A percentile compares a stretch with the other conserved stretches of the same genome.
phyloP scores from a whole-genome alignment of 768 basidiomycete species.

The Suillus bovinus region DNA sequence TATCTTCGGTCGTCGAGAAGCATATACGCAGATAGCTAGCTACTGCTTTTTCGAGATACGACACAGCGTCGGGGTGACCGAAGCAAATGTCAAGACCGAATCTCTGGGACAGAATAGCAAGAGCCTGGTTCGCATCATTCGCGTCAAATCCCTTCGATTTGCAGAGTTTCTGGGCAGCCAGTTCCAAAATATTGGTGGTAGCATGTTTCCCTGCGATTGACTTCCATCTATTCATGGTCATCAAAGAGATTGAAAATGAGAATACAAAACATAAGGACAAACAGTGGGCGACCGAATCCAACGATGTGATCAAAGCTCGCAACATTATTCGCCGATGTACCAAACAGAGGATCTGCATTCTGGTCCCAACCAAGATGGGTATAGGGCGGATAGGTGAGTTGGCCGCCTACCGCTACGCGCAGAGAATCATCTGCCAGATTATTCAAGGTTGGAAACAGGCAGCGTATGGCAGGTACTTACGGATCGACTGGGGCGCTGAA shows the following conservation, averaged over 20 bases:
- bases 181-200: neutral
- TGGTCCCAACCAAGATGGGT: constrained; percentile 12
- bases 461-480: no score
- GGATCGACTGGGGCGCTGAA: neutral
- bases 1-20: constrained; percentile 8
- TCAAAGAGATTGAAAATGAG: neutral
- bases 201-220: neutral
- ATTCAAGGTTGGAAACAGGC: neutral
- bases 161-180: neutral
- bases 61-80: neutral
- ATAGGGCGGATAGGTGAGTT: constrained; percentile 3
- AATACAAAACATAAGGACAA: neutral
- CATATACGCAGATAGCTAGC: constrained; percentile 17
- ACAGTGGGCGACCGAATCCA: neutral
- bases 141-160: neutral
- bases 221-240: neutral
- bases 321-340: neutral
- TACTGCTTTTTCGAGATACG: constrained; percentile 10
- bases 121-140: neutral
- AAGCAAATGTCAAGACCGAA: constrained; percentile 10
- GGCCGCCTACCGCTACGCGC: neutral
- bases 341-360: neutral
- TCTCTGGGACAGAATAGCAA: constrained; percentile 14
- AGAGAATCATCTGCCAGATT: constrained; percentile 4
- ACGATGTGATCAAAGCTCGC: neutral